Percentiles rank a stretch among this genome's conserved stretches.
phyloP scores from a whole-genome alignment of 1,139 yeast species.

The Ashbya aceris region DNA sequence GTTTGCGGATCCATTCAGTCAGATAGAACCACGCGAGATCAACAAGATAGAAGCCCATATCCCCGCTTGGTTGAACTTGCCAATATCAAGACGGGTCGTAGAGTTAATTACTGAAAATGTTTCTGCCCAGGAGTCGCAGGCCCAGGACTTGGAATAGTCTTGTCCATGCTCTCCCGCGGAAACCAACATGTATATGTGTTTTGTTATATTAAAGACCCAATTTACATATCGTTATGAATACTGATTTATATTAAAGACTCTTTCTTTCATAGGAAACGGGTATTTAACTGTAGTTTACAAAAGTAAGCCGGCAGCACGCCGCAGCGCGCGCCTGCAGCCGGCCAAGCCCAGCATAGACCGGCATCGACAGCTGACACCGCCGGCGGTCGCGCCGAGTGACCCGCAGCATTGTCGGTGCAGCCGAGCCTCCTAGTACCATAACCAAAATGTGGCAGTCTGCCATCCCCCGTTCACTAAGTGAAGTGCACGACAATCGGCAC shows the following conservation, averaged over 20 bases:
- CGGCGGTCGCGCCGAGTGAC: no score
- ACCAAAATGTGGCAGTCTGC: no score
- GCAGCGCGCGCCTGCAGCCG: no score
- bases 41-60: slow-evolving; percentile 91
- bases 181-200: not conserved
- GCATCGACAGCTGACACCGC: no score
- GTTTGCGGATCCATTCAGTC: slow-evolving; percentile 80
- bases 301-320: no score
- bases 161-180: not conserved
- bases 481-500: slow-evolving; percentile 94
- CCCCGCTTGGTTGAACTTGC: slow-evolving; percentile 90
- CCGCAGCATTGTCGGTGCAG: no score
- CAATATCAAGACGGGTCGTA: slow-evolving; percentile 78
- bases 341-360: no score
- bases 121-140: slow-evolving; percentile 29
- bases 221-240: slow-evolving; percentile 2
- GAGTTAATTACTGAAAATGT: slow-evolving; percentile 86
- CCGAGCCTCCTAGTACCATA: no score
- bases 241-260: slow-evolving; percentile 1
- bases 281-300: slow-evolving; percentile 1
- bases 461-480: slow-evolving; percentile 29
- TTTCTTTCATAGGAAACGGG: not conserved
- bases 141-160: slow-evolving; percentile 1
- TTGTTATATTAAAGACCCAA: not conserved
- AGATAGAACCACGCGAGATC: slow-evolving; percentile 75